Percentiles rank a stretch among this genome's conserved stretches.
Conservation (phyloP, 371 early-diverging fungal genomes). For the Mortierella sp. region DNA sequence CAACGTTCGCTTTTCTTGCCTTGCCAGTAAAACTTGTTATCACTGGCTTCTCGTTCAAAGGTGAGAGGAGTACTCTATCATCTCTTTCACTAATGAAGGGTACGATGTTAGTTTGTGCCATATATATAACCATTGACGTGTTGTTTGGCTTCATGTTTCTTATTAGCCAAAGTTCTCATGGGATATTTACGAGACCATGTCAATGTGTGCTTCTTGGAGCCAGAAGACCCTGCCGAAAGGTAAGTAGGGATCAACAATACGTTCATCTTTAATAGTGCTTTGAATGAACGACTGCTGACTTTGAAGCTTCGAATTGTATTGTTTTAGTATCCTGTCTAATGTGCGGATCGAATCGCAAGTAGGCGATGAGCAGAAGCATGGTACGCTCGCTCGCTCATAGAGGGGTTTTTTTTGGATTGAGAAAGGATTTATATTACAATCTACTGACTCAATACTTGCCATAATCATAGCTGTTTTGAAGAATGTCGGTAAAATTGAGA, state of each 20-base stretch:
- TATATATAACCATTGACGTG: not conserved
- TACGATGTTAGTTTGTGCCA: not conserved
- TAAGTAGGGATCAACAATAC: slow-evolving; percentile 12
- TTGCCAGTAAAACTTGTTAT: slow-evolving; percentile 88
- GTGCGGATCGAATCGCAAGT: slow-evolving; percentile 90
- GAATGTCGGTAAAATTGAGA: slow-evolving; percentile 94
- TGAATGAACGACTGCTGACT: not conserved
- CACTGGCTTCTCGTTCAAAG: slow-evolving; percentile 85
- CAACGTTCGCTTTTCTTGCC: slow-evolving; percentile 90
- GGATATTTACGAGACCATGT: slow-evolving; percentile 87
- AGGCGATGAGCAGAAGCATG: slow-evolving; percentile 90
- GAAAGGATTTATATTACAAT: not conserved
- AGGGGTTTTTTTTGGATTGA: not conserved
- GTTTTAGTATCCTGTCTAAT: slow-evolving; percentile 72
- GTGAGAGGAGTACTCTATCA: slow-evolving; percentile 46
- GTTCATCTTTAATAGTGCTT: not conserved
- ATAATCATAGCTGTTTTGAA: slow-evolving; percentile 75
- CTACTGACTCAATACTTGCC: not conserved
- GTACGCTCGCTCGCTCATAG: slow-evolving; percentile 54
- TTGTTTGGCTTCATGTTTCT: not conserved
- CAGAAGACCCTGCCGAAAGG: slow-evolving; percentile 69
- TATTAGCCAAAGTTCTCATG: slow-evolving; percentile 83
- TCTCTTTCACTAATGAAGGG: no score
- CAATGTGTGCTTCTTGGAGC: slow-evolving; percentile 91
- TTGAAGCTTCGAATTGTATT: not conserved